These are phyloP conservation scores for Ustilago hordei DNA, from an alignment of 1,284 basidiomycete species.

Conservation along the genomic window DNA sequence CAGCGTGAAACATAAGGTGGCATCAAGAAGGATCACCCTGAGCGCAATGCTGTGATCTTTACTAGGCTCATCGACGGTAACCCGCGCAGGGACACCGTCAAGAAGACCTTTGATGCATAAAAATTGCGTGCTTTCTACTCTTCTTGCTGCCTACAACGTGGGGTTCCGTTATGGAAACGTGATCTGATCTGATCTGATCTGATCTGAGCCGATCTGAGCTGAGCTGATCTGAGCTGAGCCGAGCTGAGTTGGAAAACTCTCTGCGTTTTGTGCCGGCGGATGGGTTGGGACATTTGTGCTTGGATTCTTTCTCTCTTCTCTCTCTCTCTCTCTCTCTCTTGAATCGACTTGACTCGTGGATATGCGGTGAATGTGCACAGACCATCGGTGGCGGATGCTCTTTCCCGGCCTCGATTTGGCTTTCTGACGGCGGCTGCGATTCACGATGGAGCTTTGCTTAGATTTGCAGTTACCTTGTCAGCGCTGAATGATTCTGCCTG, in stretches of 20 bases:
- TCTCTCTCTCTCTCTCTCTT: neutral
- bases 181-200: neutral
- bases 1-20: too few species aligned
- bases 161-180: neutral
- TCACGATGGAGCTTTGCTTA: neutral
- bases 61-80: too few species aligned
- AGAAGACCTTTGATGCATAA: neutral
- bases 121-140: neutral
- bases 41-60: too few species aligned
- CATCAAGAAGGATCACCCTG: too few species aligned
- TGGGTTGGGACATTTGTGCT: neutral
- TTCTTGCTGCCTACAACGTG: neutral
- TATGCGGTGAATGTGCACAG: neutral
- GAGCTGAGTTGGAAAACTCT: neutral
- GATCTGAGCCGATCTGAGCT: neutral
- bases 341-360: too few species aligned
- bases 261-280: constrained; percentile 7
- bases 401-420: neutral
- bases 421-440: neutral
- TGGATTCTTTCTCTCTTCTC: neutral
- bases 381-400: neutral
- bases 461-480: too few species aligned
- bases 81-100: too few species aligned
- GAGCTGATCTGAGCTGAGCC: neutral
- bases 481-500: too few species aligned